A percentile compares a stretch with the other conserved stretches of the same genome.
Conservation (phyloP, 352 stramenopile genomes). For the Pythium inflatum region DNA sequence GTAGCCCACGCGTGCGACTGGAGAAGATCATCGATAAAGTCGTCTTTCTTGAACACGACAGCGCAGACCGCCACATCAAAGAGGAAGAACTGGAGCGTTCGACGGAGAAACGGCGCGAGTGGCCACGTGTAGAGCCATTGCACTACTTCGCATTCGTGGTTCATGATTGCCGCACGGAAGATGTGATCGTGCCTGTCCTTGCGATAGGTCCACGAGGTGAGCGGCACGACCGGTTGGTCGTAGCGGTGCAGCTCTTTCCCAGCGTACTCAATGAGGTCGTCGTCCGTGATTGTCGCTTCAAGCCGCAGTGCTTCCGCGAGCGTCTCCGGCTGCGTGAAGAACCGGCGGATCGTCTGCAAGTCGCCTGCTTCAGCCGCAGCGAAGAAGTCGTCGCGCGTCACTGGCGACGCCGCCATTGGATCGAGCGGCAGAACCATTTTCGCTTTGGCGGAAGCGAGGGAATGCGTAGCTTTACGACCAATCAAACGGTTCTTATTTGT, state of each 20-base stretch:
- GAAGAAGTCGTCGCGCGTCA: slow-evolving; percentile 13
- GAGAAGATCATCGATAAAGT: slow-evolving; percentile 7
- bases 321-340: slow-evolving; percentile 8
- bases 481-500: too few relatives aligned
- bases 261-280: neutral
- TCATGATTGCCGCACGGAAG: neutral
- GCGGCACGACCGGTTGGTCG: neutral
- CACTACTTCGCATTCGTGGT: neutral
- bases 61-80: neutral
- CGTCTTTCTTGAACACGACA: neutral
- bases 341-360: slow-evolving; percentile 5
- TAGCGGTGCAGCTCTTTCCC: too few relatives aligned
- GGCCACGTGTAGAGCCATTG: slow-evolving; percentile 15
- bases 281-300: slow-evolving; percentile 1
- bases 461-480: too few relatives aligned
- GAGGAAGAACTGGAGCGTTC: slow-evolving; percentile 15
- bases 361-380: slow-evolving; percentile 22
- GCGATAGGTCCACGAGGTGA: slow-evolving; percentile 2
- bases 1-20: neutral
- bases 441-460: too few relatives aligned
- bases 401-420: neutral
- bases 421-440: too few relatives aligned
- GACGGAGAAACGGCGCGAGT: neutral
- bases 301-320: slow-evolving; percentile 2
- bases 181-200: neutral